These are phyloP conservation scores for Penicillium verhagenii DNA, from an alignment of 495 filamentous ascomycete species.

Conservation along the genomic window DNA sequence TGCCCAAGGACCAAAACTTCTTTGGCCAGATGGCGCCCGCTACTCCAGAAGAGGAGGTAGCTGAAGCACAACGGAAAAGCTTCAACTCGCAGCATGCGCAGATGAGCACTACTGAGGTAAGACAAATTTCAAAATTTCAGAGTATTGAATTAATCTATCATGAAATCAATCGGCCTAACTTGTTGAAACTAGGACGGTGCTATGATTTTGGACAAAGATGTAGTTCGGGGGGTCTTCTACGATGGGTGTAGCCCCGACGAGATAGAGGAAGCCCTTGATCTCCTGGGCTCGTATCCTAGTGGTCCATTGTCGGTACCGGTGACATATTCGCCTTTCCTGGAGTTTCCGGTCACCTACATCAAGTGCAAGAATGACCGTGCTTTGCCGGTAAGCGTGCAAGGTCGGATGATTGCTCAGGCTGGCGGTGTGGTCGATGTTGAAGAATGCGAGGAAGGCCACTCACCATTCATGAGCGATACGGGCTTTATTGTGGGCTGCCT, in stretches of 20 bases:
- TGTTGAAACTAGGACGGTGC: conserved; percentile 23
- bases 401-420: conserved; percentile 28
- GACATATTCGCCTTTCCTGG: conserved; percentile 27
- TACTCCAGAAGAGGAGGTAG: conserved; percentile 25
- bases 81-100: not conserved
- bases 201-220: conserved; percentile 17
- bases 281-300: conserved; percentile 25
- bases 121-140: too few species aligned
- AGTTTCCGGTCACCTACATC: conserved; percentile 35
- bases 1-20: conserved; percentile 26
- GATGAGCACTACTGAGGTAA: conserved; percentile 10
- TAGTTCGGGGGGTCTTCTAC: conserved; percentile 21
- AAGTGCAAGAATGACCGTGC: conserved; percentile 35
- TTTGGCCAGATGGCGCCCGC: conserved; percentile 19
- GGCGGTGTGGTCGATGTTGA: conserved; percentile 25
- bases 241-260: conserved; percentile 23
- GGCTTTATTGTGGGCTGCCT: conserved; percentile 26
- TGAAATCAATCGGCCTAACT: not conserved
- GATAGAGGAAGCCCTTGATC: conserved; percentile 17
- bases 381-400: conserved; percentile 21
- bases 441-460: conserved; percentile 28
- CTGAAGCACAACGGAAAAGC: conserved; percentile 18
- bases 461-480: conserved; percentile 33
- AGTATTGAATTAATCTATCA: not conserved
- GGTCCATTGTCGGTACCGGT: conserved; percentile 27